A percentile compares a stretch with the other conserved stretches of the same genome.
phyloP scores from a whole-genome alignment of 306 rosid species.

The Carpinus fangiana region DNA sequence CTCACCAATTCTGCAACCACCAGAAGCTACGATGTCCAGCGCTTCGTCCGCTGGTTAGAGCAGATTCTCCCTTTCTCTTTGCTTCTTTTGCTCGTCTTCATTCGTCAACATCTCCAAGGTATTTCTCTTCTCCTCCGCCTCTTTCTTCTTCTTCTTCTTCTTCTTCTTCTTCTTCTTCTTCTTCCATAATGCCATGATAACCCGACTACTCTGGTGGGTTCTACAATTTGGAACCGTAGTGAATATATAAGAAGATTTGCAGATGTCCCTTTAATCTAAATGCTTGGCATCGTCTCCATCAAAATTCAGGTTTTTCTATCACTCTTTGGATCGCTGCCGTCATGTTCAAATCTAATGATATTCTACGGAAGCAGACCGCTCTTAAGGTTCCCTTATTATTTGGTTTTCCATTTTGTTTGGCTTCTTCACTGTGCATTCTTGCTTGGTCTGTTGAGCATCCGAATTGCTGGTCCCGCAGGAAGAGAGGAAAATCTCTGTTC shows the following conservation, averaged over 20 bases:
- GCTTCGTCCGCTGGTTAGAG: conserved; percentile 71
- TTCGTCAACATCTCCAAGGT: conserved; percentile 94
- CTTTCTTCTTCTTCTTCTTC: conserved; percentile 1
- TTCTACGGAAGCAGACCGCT: conserved; percentile 81
- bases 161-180: conserved; percentile 11
- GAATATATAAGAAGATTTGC: not conserved
- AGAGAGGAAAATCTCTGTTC: conserved; percentile 79
- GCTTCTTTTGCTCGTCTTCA: conserved; percentile 71
- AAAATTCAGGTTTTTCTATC: conserved; percentile 55
- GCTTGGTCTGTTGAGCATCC: not conserved
- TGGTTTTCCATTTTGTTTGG: conserved; percentile 17
- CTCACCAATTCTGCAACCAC: not conserved
- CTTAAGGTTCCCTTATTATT: conserved; percentile 54
- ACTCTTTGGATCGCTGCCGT: conserved; percentile 85
- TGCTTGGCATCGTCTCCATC: conserved; percentile 7
- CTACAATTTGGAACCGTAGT: no score
- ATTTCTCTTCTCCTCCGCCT: not conserved
- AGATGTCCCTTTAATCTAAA: conserved; percentile 25
- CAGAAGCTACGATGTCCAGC: conserved; percentile 58
- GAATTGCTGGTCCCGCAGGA: conserved; percentile 64
- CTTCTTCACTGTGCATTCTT: not conserved
- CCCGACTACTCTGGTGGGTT: not conserved
- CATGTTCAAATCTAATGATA: conserved; percentile 91
- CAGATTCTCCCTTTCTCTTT: conserved; percentile 83
- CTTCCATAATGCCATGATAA: conserved; percentile 2